Evolutionary conservation across 2,329 filamentous ascomycete species (phyloP), one percentile per base, ranked within the genome.

Genomic region (Exophiala mesophila): DNA sequence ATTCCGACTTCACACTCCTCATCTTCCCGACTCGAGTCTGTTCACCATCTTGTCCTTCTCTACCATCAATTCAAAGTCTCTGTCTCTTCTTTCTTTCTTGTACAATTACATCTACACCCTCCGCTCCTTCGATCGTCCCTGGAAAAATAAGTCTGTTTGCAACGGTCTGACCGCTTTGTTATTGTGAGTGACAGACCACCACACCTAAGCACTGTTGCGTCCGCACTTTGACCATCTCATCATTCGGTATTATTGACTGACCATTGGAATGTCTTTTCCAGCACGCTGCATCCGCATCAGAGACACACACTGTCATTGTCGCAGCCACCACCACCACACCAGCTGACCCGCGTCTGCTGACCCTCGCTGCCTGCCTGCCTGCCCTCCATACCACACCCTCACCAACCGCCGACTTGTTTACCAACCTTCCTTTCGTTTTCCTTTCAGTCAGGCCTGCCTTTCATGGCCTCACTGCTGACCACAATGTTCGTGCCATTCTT

Each of bases 401-500:
- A 19, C 31, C 5, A 34, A 34, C 5, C 28, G 28, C 28, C 8
- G 5, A 8, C n/a, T 30, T 9, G 18, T 32, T 9, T 32, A 17
- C 12, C 21, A n/a, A n/a, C n/a, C n/a, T n/a, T n/a, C n/a, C n/a
- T n/a, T n/a, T n/a, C n/a, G n/a, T n/a, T n/a, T n/a, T n/a, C 28
- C 28, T 30, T 34, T 34, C 31, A 3, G 31, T 34, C 31, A 12
- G 12, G 23, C 12, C 12, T 32, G 41, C 40, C 28, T 31, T 31
- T 32, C 16, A 55, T 57, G 84, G 77, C 82, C 62, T 84, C 83
- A 55, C 85, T 88, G 69, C 83, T 88, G 61, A 86, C 82, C 56
- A 88, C 85, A 63, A 85, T 87, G 83, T 87, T 73, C 69, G 82
- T 85, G 52, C 64, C 64, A 47, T 26, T 26, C 23, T 58, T 63